Conservation (phyloP, 805 yeast genomes). For the Hanseniaspora osmophila region DNA sequence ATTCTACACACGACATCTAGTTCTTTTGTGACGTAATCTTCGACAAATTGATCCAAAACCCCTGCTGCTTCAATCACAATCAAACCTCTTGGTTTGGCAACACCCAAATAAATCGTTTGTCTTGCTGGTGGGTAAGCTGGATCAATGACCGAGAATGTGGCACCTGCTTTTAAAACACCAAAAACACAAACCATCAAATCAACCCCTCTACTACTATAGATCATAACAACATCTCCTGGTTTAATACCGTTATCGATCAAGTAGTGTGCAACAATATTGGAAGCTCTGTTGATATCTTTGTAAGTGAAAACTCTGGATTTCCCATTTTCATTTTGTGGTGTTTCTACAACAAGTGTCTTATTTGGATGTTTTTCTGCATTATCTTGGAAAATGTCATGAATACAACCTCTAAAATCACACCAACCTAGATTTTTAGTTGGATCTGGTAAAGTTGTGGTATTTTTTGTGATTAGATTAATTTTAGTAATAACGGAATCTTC, state of each 20-base stretch:
- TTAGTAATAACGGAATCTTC: slow-evolving; percentile 38
- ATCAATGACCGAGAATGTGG: slow-evolving; percentile 94
- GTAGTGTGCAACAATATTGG: slow-evolving; percentile 85
- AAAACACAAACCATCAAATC: slow-evolving; percentile 92
- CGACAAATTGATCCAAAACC: slow-evolving; percentile 58
- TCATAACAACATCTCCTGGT: slow-evolving; percentile 92
- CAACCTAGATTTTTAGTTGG: slow-evolving; percentile 82
- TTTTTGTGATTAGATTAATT: slow-evolving; percentile 52
- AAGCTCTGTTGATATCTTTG: slow-evolving; percentile 79
- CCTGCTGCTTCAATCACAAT: slow-evolving; percentile 90
- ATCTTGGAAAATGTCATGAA: slow-evolving; percentile 84
- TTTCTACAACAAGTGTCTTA: slow-evolving; percentile 83
- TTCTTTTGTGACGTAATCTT: slow-evolving; percentile 59
- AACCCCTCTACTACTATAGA: slow-evolving; percentile 94
- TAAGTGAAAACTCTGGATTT: slow-evolving; percentile 64
- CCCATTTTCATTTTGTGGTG: slow-evolving; percentile 48
- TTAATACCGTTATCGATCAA: slow-evolving; percentile 67
- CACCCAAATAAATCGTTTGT: slow-evolving; percentile 83
- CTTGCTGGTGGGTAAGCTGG: slow-evolving; percentile 98
- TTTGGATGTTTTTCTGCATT: slow-evolving; percentile 80
- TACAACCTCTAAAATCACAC: slow-evolving; percentile 85
- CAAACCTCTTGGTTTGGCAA: slow-evolving; percentile 85
- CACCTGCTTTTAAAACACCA: slow-evolving; percentile 98
- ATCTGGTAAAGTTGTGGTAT: slow-evolving; percentile 64
- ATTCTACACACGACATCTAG: slow-evolving; percentile 59